Base-by-base conservation (phyloP, 495 filamentous ascomycete species). In the Aspergillus campestris region DNA sequence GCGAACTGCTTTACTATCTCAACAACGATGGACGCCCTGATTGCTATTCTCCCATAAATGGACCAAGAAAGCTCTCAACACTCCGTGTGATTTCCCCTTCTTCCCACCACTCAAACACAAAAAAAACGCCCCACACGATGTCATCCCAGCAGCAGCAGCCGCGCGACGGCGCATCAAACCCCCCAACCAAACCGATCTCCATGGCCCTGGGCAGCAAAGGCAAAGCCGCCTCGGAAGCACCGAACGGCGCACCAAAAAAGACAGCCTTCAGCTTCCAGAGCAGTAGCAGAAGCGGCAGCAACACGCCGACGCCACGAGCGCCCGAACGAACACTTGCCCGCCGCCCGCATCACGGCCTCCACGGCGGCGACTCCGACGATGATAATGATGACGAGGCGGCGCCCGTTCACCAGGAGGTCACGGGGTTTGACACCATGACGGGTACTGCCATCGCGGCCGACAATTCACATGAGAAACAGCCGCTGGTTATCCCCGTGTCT, bases 401-500 rank as follows among this genome's bases (percentile, higher is more conserved):
- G 0, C 65, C 69, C 11, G 56, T 47, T 6, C 60, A 66, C 33
- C 73, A 84, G 51, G 66, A 67, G 13, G 75, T 86, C 18, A 72
- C 74, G 0, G 78, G 70, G 29, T 85, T 86, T 50, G 78, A 84
- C 55, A 69, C 69, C 1, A 56, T 63, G 6, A 72, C 76, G 1
- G 81, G 81, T 24, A 74, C 68, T 8, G 77, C 72, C 8, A 67
- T 83, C 34, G 60, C 67, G 8, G 62, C 65, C 29, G 64, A 71
- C 29, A 60, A 59, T 10, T 31, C 49, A 11, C 42, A 64, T 30
- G 61, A 53, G 11, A 70, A 74, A 38, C 58, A 62, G 40, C 73
- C 75, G 9, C 64, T 86, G 18, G 73, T 87, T 18, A 92, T 92
- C 42, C 70, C 71, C 9, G 74, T 74, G 9, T 71, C 81, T 45